Conservation (phyloP, 2,329 filamentous ascomycete species). For the Botrytis elliptica region DNA sequence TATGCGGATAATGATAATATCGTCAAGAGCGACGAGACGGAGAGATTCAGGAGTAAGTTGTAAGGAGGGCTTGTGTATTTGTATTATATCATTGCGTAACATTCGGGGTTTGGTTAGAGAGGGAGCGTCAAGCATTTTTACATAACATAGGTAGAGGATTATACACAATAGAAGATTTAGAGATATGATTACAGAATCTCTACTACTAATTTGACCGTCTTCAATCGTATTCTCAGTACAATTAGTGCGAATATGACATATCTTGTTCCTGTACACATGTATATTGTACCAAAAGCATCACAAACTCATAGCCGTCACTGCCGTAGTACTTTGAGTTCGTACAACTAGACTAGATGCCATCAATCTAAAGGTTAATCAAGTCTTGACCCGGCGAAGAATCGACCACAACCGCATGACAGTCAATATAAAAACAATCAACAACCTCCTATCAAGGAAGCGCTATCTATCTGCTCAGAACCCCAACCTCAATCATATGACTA, state of each 20-base stretch:
- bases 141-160: neutral
- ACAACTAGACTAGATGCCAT: neutral
- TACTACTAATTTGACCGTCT: neutral
- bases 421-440: neutral
- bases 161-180: neutral
- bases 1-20: slow-evolving; percentile 63
- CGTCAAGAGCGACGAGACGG: slow-evolving; percentile 58
- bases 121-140: neutral
- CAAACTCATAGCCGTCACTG: neutral
- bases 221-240: neutral
- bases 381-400: neutral
- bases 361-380: neutral
- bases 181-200: neutral
- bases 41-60: slow-evolving; percentile 50
- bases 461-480: neutral
- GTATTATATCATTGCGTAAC: neutral
- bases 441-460: neutral
- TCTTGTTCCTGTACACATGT: neutral
- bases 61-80: slow-evolving; percentile 32
- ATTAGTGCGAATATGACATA: neutral
- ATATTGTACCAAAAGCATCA: neutral
- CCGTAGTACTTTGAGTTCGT: neutral
- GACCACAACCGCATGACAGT: neutral
- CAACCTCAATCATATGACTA: neutral
- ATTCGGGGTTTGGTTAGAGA: neutral